A percentile compares a stretch with the other conserved stretches of the same genome.
These are phyloP conservation scores for Ascochyta lentis DNA, from an alignment of 2,329 filamentous ascomycete species.

Conservation along the genomic window DNA sequence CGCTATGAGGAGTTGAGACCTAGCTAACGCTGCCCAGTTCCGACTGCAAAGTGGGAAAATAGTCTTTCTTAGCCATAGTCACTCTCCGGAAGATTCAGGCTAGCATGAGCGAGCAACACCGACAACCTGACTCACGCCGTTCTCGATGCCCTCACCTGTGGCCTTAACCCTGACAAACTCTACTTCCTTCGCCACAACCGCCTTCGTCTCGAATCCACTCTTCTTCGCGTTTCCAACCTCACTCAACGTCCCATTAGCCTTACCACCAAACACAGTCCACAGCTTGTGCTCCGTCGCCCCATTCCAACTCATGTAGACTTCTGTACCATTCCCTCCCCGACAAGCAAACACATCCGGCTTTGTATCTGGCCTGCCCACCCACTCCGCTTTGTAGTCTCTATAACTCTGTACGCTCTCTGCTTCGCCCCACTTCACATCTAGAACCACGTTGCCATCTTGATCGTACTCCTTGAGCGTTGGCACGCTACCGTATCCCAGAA, in stretches of 20 bases:
- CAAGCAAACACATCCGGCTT: background rate
- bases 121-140: background rate
- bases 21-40: no score
- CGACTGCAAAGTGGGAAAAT: no score
- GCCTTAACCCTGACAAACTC: background rate
- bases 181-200: background rate
- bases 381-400: constrained; percentile 12
- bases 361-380: constrained; percentile 16
- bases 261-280: background rate
- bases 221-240: background rate
- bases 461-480: background rate
- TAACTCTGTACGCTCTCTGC: constrained; percentile 14
- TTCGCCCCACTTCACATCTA: constrained; percentile 12
- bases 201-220: background rate
- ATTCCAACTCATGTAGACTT: background rate
- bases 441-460: background rate
- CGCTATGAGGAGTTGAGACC: no score
- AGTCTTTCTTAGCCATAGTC: no score
- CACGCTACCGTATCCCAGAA: background rate
- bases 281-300: background rate
- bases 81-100: no score
- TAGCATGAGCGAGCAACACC: background rate
- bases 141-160: background rate
- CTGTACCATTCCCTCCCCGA: background rate
- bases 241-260: background rate